Base-by-base conservation (phyloP, 2,329 filamentous ascomycete species). In the Gnomoniopsis sp. region DNA sequence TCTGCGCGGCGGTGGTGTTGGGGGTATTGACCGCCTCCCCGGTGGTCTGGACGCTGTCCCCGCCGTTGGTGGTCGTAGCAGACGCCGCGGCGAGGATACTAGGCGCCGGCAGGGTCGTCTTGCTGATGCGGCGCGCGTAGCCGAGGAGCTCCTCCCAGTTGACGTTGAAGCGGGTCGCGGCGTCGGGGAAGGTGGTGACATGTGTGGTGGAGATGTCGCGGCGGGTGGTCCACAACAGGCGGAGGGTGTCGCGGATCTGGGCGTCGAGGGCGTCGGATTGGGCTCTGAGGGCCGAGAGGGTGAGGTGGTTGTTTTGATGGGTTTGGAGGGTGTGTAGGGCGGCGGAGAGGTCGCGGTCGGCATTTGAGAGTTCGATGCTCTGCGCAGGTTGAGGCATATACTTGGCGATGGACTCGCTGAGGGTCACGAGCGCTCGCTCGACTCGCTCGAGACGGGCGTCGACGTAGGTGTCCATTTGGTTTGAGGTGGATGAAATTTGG, bases 391-490 rank as follows among this genome's bases (percentile, higher is more conserved):
- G 90, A 0, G 91, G 90, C 67, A 92, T 91, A 74, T 93, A 93
- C 64, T 91, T 89, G 6, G 89, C 82, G 62, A 96, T 88, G 0
- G 90, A 93, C 70, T 92, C 89, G 65, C 92, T 87, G 36, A 96
- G 78, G 30, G 78, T 85, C 14, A 83, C 81, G 21, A 96, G 77
- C 1, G 86, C 84, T 66, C 82, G 84, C 66, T 89, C 87, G 33
- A 90, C 77, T 51, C 85, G 83, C 69, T 88, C 84, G 61, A 90
- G 88, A 66, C 82, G 84, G 49, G 68, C 70, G 63, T 88, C 84
- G 7, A 90, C 79, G 51, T 81, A 74, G 49, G 79, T 79, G 64
- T 90, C 83, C 87, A 90, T 90, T 33, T 53, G 67, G 41, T 55
- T 0, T 23, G 6, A 26, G 10, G 43, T 41, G 48, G 34, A 51